Evolutionary conservation across 495 filamentous ascomycete genomes (phyloP), one percentile per base, ranked within the genome.

Genomic region (Aeminium ludgeri): DNA sequence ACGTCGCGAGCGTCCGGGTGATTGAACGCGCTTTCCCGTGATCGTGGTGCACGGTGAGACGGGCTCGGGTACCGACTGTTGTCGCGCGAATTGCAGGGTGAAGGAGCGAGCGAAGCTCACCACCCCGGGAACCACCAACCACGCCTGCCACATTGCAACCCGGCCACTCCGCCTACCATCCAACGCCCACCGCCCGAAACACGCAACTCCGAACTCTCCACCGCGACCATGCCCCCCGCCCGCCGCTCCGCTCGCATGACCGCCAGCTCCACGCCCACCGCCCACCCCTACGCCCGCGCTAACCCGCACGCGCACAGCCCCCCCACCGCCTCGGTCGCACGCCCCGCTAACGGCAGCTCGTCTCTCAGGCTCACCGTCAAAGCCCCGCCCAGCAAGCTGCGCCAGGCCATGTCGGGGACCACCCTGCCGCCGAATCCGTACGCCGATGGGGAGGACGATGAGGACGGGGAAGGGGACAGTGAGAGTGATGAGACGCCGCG

Each of bases 341-440:
- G 38, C 31, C 29, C 48, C 29, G 15, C 20, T 34, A 28, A 36
- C 20, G 41, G 44, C 39, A 36, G 11, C 15, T 40, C 38, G 5
- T 25, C 35, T 19, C 25, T 87, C 40, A 73, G 73, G 56, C 64
- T 94, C 35, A 91, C 79, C 20, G 76, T 94, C 50, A 93, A 85
- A 64, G 77, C 87, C 53, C 75, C 82, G 5, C 72, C 82, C 23
- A 80, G 68, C 62, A 89, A 82, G 65, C 67, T 89, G 39, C 78
- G 81, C 27, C 77, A 91, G 57, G 80, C 74, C 11, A 86, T 76
- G 18, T 67, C 65, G 33, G 61, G 59, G 39, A 55, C 59, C 25
- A 52, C 0, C 46, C 54, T 8, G 56, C 43, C 44, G 35, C 50
- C 11, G 43, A 79, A 44, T 73, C 75, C 38, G 50, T 79, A 12